Evolutionary conservation across 352 stramenopile species (phyloP).

Genomic region (Phytophthora chlamydospora): DNA sequence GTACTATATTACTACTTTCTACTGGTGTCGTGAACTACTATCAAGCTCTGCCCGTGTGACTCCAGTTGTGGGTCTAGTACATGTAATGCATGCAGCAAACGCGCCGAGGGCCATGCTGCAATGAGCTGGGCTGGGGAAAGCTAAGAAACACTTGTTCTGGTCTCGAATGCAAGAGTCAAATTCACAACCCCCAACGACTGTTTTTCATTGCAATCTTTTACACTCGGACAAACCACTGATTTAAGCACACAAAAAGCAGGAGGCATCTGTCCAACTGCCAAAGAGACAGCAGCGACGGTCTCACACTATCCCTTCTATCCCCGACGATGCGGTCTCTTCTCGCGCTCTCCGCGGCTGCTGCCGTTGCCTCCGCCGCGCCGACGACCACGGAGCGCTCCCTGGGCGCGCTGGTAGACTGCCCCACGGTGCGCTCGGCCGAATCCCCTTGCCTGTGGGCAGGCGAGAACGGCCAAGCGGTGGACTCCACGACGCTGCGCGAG

Average conservation of each 20-base stretch:
- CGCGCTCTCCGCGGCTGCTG: constrained; percentile 16
- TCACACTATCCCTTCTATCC: constrained; percentile 2
- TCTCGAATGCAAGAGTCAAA: no score
- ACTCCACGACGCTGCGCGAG: constrained; percentile 47
- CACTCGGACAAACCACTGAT: no score
- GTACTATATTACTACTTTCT: neutral
- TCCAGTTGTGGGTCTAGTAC: no score
- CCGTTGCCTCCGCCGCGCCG: neutral
- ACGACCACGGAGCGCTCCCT: constrained; percentile 35
- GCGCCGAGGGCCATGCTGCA: no score
- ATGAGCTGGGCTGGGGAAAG: no score
- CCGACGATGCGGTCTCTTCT: constrained; percentile 31
- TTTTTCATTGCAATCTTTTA: no score
- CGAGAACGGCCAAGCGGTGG: constrained; percentile 46
- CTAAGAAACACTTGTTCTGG: no score
- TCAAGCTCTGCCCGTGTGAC: no score
- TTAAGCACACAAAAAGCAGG: no score
- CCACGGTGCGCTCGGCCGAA: constrained; percentile 21
- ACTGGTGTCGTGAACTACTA: neutral
- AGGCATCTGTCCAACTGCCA: neutral
- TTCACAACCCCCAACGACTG: no score
- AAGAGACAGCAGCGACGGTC: constrained; percentile 31
- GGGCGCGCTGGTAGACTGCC: constrained; percentile 62
- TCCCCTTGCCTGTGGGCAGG: constrained; percentile 64
- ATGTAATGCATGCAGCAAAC: no score